A percentile compares a stretch with the other conserved stretches of the same genome.
Evolutionary conservation across 495 filamentous ascomycete species (phyloP).

Genomic region (Evernia prunastri): DNA sequence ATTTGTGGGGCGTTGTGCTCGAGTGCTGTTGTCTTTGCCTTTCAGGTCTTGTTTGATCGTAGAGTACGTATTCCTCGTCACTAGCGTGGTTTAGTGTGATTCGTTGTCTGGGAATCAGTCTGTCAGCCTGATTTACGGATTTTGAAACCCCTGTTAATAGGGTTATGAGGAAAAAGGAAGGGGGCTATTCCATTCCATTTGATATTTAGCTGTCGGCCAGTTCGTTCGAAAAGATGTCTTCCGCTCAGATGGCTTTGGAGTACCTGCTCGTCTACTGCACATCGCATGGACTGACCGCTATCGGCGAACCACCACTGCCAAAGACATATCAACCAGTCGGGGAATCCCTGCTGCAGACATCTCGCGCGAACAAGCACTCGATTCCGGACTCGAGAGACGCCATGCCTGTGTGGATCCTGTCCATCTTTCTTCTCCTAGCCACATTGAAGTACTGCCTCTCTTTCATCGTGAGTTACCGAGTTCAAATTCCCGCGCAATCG

Average conservation of each 20-base stretch:
- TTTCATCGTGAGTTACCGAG: constrained; percentile 19
- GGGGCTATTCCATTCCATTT: background rate
- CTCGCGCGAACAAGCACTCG: background rate
- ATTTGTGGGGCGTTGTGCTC: background rate
- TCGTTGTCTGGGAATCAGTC: background rate
- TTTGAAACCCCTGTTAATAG: too few species aligned
- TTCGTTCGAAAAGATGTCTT: constrained; percentile 14
- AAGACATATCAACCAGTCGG: constrained; percentile 14
- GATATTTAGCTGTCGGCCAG: too few species aligned
- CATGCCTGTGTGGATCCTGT: constrained; percentile 25
- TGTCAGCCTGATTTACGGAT: background rate
- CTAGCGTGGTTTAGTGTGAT: background rate
- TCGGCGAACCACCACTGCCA: constrained; percentile 24
- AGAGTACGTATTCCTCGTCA: background rate
- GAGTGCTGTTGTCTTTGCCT: background rate
- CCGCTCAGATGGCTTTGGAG: constrained; percentile 24
- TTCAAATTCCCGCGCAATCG: too few species aligned
- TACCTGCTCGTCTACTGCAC: constrained; percentile 28
- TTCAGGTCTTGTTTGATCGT: background rate
- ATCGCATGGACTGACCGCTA: constrained; percentile 22
- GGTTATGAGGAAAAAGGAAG: background rate
- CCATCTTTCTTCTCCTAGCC: constrained; percentile 21
- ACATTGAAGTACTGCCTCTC: constrained; percentile 20
- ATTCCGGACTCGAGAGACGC: constrained; percentile 7
- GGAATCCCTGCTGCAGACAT: constrained; percentile 6